phyloP scores from a whole-genome alignment of 31 red algal species.

The Bonnemaisonia californica region DNA sequence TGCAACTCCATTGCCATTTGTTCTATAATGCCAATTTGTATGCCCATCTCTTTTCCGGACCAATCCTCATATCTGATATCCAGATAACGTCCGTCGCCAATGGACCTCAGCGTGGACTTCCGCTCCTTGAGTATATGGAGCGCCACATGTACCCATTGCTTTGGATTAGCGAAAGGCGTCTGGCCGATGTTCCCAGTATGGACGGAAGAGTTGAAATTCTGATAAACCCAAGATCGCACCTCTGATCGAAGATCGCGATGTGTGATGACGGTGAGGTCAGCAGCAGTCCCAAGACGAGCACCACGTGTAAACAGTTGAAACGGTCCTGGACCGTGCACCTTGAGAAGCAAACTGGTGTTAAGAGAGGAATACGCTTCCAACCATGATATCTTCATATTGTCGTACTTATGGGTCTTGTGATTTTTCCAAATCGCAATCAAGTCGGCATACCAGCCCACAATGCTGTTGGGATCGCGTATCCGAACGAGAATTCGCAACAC shows the following conservation, averaged over 20 bases:
- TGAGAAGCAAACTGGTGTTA: constrained; percentile 54
- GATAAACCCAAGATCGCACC: constrained; percentile 70
- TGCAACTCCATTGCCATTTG: constrained; percentile 37
- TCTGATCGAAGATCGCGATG: constrained; percentile 67
- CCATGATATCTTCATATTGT: constrained; percentile 59
- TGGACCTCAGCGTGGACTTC: constrained; percentile 42
- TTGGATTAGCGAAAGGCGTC: constrained; percentile 51
- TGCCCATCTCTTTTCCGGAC: constrained; percentile 17
- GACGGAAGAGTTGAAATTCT: constrained; percentile 63
- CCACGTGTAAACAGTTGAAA: constrained; percentile 64
- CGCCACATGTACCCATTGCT: constrained; percentile 59
- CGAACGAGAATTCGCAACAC: constrained; percentile 65
- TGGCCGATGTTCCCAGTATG: constrained; percentile 47
- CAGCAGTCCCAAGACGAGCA: constrained; percentile 19
- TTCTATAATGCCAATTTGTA: constrained; percentile 30
- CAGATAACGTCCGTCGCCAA: constrained; percentile 44
- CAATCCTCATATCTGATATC: constrained; percentile 70
- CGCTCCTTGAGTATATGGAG: constrained; percentile 48
- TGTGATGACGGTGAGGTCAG: constrained; percentile 60
- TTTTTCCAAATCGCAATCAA: constrained; percentile 53
- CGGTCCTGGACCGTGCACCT: constrained; percentile 70
- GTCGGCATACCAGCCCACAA: constrained; percentile 76
- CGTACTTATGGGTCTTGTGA: constrained; percentile 43
- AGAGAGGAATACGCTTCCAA: constrained; percentile 40
- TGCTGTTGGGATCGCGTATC: constrained; percentile 67